phyloP scores from a whole-genome alignment of 163 green algal species.

The Scenedesmus sp. region DNA sequence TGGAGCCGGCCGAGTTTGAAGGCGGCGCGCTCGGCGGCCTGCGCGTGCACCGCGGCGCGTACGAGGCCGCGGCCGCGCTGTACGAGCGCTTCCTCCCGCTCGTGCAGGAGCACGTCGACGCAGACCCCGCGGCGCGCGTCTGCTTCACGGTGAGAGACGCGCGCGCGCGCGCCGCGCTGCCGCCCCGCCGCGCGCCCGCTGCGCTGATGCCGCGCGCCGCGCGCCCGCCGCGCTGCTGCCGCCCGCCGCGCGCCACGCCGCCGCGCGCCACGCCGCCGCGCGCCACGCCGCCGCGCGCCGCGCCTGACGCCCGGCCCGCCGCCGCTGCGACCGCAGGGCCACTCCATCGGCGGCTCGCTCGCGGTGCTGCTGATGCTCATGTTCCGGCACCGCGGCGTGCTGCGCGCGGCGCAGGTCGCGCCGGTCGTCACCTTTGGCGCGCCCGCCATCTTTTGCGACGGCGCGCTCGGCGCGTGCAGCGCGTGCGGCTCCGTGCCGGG shows the following conservation, averaged over 20 bases:
- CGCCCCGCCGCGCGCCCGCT: background rate
- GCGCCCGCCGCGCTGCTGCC: background rate
- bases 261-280: too few species aligned
- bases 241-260: too few species aligned
- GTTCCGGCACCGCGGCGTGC: conserved; percentile 79
- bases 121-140: conserved; percentile 15
- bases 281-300: background rate
- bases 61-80: conserved; percentile 84
- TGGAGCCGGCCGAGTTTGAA: conserved; percentile 97
- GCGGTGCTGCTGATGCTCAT: conserved; percentile 93
- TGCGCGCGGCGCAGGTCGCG: conserved; percentile 63
- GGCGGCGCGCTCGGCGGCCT: conserved; percentile 4
- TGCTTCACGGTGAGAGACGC: conserved; percentile 36
- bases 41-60: conserved; percentile 69
- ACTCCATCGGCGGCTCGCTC: conserved; percentile 89
- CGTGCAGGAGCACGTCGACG: conserved; percentile 78
- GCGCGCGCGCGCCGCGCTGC: background rate
- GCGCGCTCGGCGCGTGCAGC: conserved; percentile 38
- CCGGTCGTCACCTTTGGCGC: conserved; percentile 95
- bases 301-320: background rate
- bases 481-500: background rate
- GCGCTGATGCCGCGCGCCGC: too few species aligned
- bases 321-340: conserved; percentile 52
- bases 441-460: conserved; percentile 89
- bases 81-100: conserved; percentile 90